phyloP scores from a whole-genome alignment of 139 green algal genomes.

The Dunaliella primolecta region DNA sequence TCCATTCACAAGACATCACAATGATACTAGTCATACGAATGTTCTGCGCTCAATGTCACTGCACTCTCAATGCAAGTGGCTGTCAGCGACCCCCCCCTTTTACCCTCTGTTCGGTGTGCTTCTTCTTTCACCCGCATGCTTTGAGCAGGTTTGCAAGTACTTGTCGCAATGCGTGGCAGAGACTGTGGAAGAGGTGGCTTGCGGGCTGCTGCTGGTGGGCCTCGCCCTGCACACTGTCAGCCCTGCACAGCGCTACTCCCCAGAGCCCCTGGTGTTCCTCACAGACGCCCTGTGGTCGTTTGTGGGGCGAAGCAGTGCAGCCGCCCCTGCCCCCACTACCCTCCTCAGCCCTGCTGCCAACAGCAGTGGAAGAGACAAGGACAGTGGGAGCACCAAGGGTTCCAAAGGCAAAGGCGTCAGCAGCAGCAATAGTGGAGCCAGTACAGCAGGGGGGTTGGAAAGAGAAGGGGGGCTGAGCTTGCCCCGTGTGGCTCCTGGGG shows the following conservation, averaged over 20 bases:
- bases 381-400: background rate
- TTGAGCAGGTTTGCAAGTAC: background rate
- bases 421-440: background rate
- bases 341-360: background rate
- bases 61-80: no score
- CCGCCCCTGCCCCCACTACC: background rate
- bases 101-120: no score
- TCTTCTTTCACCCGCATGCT: no score
- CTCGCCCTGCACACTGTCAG: constrained; percentile 38
- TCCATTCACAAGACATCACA: no score
- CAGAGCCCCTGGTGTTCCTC: constrained; percentile 66
- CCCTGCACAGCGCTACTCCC: constrained; percentile 48
- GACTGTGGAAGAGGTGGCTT: constrained; percentile 19
- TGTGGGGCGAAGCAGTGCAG: background rate
- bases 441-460: background rate
- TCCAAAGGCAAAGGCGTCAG: background rate
- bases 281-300: constrained; percentile 38
- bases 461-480: background rate
- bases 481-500: background rate
- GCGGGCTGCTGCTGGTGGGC: constrained; percentile 47
- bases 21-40: no score
- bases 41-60: no score
- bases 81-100: no score
- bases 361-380: background rate
- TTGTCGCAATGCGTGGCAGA: constrained; percentile 33